Evolutionary conservation across 495 filamentous ascomycete species (phyloP).

Genomic region (Neurospora sp.): DNA sequence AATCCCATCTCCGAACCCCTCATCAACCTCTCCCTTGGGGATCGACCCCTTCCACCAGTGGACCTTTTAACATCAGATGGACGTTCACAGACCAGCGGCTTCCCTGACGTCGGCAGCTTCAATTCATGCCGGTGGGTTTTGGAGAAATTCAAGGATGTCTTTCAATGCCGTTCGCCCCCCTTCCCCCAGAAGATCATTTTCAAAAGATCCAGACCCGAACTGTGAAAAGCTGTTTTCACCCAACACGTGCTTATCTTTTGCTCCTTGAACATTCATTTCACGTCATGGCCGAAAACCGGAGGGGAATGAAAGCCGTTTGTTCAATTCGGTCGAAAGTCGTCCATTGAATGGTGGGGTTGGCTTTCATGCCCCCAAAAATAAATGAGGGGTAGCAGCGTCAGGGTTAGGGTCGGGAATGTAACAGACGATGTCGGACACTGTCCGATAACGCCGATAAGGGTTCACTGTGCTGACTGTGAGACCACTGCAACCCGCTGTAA

Average conservation of each 20-base stretch:
- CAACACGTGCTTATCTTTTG: neutral
- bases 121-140: neutral
- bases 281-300: neutral
- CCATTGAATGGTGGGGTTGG: neutral
- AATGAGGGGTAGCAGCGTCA: neutral
- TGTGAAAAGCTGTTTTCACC: neutral
- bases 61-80: neutral
- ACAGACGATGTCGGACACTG: neutral
- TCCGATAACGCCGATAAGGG: neutral
- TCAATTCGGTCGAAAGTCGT: neutral
- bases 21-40: neutral
- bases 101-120: neutral
- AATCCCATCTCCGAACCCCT: neutral
- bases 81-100: neutral
- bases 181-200: too few relatives aligned
- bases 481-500: neutral
- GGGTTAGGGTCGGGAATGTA: neutral
- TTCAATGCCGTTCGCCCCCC: neutral
- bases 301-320: neutral
- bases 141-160: neutral
- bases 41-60: neutral
- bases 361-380: neutral
- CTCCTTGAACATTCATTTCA: neutral
- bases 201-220: neutral
- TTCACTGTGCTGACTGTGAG: neutral